phyloP scores from a whole-genome alignment of 805 yeast species.

The Jamesozyma rosinii region DNA sequence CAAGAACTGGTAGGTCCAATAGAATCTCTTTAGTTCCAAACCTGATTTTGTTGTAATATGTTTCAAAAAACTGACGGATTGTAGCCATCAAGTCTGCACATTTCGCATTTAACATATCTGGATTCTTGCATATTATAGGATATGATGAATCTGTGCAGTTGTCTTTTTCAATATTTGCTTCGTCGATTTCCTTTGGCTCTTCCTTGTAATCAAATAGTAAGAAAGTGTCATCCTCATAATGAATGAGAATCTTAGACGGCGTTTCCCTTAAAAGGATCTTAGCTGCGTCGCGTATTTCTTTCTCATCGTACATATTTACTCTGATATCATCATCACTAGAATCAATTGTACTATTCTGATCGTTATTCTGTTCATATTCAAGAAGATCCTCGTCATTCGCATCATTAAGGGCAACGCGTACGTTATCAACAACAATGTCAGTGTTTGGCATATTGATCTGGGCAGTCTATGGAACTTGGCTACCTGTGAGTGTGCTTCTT shows the following conservation, averaged over 20 bases:
- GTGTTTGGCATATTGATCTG: background rate
- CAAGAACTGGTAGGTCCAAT: conserved; percentile 22
- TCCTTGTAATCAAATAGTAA: conserved; percentile 18
- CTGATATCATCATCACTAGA: conserved; percentile 12
- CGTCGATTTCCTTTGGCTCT: background rate
- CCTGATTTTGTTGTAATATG: conserved; percentile 14
- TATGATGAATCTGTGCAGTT: conserved; percentile 6
- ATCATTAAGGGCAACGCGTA: conserved; percentile 1
- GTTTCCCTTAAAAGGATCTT: conserved; percentile 11
- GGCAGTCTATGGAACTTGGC: too few relatives aligned
- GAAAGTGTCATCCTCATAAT: conserved; percentile 17
- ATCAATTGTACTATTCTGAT: background rate
- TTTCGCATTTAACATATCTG: conserved; percentile 9
- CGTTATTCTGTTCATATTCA: background rate
- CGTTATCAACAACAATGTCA: conserved; percentile 3
- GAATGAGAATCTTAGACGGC: conserved; percentile 14
- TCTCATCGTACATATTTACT: conserved; percentile 6
- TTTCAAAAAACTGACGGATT: conserved; percentile 21
- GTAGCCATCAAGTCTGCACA: conserved; percentile 17
- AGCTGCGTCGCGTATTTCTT: conserved; percentile 16
- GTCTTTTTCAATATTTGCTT: conserved; percentile 10
- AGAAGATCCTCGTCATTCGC: background rate
- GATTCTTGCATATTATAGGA: conserved; percentile 17
- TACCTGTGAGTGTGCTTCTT: too few relatives aligned
- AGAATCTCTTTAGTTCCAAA: conserved; percentile 25